A percentile compares a stretch with the other conserved stretches of the same genome.
Conservation (phyloP, 495 filamentous ascomycete genomes). For the Aspergillus saccharolyticus region DNA sequence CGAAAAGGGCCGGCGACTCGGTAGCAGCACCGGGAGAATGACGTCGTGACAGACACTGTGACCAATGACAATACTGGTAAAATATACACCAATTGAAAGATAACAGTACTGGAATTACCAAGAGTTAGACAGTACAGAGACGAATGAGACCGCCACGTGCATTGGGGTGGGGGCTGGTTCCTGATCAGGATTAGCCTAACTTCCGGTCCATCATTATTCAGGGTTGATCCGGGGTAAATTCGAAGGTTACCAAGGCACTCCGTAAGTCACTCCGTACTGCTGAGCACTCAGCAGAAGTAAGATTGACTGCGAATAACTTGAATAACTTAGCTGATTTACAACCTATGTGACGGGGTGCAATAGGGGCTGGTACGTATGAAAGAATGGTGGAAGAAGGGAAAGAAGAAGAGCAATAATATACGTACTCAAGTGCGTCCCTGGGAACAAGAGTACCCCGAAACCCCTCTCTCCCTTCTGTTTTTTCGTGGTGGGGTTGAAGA, state of each 20-base stretch:
- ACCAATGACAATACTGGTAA: neutral
- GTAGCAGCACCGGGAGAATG: too few relatives aligned
- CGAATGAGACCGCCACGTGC: slow-evolving; percentile 18
- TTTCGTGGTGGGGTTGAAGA: neutral
- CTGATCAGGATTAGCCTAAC: slow-evolving; percentile 7
- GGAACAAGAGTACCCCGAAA: neutral
- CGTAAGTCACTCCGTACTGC: too few relatives aligned
- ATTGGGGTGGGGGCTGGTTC: slow-evolving; percentile 6
- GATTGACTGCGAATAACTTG: neutral
- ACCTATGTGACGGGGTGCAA: too few relatives aligned
- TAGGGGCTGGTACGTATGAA: too few relatives aligned
- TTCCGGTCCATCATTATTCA: slow-evolving; percentile 3
- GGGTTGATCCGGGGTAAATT: slow-evolving; percentile 21
- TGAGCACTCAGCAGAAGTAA: too few relatives aligned
- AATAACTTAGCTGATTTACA: too few relatives aligned
- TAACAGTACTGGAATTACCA: neutral
- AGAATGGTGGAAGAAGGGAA: too few relatives aligned
- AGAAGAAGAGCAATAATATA: too few relatives aligned
- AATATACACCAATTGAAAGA: neutral
- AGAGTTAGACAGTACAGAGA: too few relatives aligned
- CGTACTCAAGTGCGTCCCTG: neutral
- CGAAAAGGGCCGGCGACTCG: neutral
- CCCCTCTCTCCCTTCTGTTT: neutral
- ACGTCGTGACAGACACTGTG: neutral
- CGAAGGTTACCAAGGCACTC: too few relatives aligned